Base-by-base conservation (phyloP, 805 yeast species). In the Candida maris region DNA sequence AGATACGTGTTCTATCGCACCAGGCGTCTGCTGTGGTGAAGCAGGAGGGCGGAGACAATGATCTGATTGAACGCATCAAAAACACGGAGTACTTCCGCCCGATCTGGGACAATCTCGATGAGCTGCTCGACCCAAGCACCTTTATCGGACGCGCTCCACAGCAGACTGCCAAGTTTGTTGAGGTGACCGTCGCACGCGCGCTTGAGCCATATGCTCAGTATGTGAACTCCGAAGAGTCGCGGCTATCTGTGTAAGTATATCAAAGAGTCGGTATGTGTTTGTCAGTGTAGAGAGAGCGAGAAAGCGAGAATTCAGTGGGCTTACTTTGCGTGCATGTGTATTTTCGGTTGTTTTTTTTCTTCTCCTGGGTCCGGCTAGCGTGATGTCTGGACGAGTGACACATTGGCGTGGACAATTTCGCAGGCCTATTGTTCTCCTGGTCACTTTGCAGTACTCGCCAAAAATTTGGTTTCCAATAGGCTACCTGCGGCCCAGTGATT, bases 121-220 rank as follows among this genome's bases (percentile, higher is more conserved):
- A 65, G 16, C 74, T 93, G 54, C 76, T 93, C 54, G 89, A 91
- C 53, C 97, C 98, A 45, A 68, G 82, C 15, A 93, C 98, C 21
- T 93, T 93, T 61, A 94, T 89, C 32, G 98, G 98, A 53, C 85
- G 98, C 65, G 98, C 98, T 38, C 97, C 97, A 29, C 84, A 89
- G 67, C 98, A 93, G 71, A 87, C 95, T 39, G 96, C 84, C 62
- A 91, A 89, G 67, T 93, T 93, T 58, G 81, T 93, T 49, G 75
- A 77, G 40, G 76, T 73, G 39, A 94, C 91, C 41, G 97, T 93
- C 39, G 82, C 80, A 36, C 67, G 79, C 50, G 97, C 97, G 26
- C 71, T 93, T 48, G 73, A 68, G 45, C 85, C 86, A 34, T 83
- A 73, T 67, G 60, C 73, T 56, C 55, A 74, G 32, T 59, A 65